Conservation (phyloP, 2,329 filamentous ascomycete species). For the Fusarium sp. region DNA sequence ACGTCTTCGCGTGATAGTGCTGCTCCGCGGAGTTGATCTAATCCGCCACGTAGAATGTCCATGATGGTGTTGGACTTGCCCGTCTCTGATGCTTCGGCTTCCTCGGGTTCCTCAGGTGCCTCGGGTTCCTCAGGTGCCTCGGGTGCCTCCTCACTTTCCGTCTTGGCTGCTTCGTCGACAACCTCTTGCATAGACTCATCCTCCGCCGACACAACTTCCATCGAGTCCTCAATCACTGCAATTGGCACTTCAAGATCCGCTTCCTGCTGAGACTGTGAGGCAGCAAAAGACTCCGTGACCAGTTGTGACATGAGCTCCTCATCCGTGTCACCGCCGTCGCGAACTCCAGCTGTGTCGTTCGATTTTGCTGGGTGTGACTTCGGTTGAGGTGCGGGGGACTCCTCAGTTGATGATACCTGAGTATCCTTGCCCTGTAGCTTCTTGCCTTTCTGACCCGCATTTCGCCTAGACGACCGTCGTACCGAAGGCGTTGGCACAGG, state of each 20-base stretch:
- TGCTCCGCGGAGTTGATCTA: conserved; percentile 69
- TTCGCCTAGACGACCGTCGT: conserved; percentile 40
- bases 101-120: conserved; percentile 5
- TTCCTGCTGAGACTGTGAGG: conserved; percentile 45
- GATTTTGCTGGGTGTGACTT: neutral
- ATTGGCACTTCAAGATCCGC: conserved; percentile 18
- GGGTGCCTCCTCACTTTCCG: neutral
- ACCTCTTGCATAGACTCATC: neutral
- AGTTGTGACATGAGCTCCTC: conserved; percentile 56
- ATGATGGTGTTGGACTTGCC: conserved; percentile 42
- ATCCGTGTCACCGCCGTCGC: conserved; percentile 50
- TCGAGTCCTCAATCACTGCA: conserved; percentile 33
- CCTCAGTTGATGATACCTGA: conserved; percentile 23
- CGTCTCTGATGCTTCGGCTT: conserved; percentile 6
- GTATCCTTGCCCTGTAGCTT: conserved; percentile 13
- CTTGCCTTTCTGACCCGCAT: conserved; percentile 30
- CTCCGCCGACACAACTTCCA: conserved; percentile 28
- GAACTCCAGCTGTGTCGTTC: conserved; percentile 7
- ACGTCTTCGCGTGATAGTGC: conserved; percentile 73
- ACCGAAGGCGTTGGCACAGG: conserved; percentile 28
- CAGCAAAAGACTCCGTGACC: conserved; percentile 53
- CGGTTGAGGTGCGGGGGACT: neutral
- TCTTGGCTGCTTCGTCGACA: neutral
- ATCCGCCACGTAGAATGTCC: conserved; percentile 47
- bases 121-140: neutral